These are phyloP conservation scores for Styphnolobium japonicum DNA, from an alignment of 306 rosid species.

Conservation along the genomic window DNA sequence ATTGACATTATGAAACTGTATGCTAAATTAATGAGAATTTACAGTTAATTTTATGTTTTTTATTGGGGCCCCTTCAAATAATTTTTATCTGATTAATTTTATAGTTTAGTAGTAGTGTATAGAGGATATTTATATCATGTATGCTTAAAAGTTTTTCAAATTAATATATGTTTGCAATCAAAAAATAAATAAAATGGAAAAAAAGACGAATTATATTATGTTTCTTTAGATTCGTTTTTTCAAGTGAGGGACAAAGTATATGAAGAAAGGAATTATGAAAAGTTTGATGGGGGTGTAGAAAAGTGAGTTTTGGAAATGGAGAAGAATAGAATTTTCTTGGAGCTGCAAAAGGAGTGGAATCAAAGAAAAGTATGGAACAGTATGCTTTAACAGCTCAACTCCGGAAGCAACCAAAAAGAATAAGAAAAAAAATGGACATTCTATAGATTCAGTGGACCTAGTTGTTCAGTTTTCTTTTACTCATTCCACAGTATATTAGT, in stretches of 20 bases:
- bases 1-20: neutral
- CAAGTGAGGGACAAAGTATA: slow-evolving; percentile 30
- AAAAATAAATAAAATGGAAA: neutral
- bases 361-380: slow-evolving; percentile 49
- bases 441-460: neutral
- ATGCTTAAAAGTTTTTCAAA: neutral
- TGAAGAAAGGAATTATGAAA: slow-evolving; percentile 59
- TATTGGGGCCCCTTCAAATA: neutral
- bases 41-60: neutral
- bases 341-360: slow-evolving; percentile 51
- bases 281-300: slow-evolving; percentile 9
- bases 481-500: neutral
- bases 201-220: neutral
- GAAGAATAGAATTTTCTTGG: slow-evolving; percentile 33
- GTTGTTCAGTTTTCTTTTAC: neutral
- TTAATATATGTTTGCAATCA: neutral
- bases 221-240: neutral
- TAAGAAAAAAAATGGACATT: neutral
- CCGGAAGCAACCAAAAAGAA: slow-evolving; percentile 19
- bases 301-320: slow-evolving; percentile 22
- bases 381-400: slow-evolving; percentile 13
- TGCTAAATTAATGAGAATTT: neutral
- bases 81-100: too few species aligned
- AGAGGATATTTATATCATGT: neutral
- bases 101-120: neutral